Percentiles rank a stretch among this genome's conserved stretches.
Conservation (phyloP, 192 early-diverging fungal species). For the Coemansia sp. region DNA sequence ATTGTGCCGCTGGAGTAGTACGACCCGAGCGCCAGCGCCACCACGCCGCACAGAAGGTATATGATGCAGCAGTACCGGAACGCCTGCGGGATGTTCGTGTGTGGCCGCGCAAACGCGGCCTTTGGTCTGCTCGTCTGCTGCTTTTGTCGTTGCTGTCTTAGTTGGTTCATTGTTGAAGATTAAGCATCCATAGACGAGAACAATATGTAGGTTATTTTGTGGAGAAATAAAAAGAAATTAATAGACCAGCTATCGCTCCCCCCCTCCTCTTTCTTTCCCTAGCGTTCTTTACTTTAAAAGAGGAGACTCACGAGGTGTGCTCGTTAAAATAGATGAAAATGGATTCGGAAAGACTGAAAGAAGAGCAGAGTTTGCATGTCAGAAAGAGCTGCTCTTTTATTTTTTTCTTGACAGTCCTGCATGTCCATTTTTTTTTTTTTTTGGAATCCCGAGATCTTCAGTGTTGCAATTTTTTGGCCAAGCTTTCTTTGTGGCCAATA, state of each 20-base stretch:
- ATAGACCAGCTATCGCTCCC: neutral
- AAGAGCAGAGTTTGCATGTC: neutral
- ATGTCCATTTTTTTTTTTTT: neutral
- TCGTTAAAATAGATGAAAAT: neutral
- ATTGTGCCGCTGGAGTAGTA: slow-evolving; percentile 27
- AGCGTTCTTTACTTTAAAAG: neutral
- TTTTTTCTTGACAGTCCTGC: too few relatives aligned
- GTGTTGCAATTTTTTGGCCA: too few relatives aligned
- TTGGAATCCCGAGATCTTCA: too few relatives aligned
- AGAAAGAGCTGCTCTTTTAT: too few relatives aligned
- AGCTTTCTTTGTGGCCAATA: too few relatives aligned
- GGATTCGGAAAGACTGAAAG: neutral
- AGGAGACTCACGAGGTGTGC: neutral
- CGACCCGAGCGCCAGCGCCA: slow-evolving; percentile 20
- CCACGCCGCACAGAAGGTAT: slow-evolving; percentile 19
- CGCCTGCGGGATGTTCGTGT: neutral
- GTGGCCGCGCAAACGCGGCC: neutral
- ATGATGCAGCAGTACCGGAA: slow-evolving; percentile 9
- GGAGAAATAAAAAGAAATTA: slow-evolving; percentile 8
- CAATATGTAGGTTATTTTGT: neutral
- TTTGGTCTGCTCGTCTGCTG: neutral
- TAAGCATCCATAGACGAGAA: neutral
- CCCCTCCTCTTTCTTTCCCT: neutral
- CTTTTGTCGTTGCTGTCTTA: neutral
- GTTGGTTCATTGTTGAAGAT: neutral